Percentiles rank a stretch among this genome's conserved stretches.
These are phyloP conservation scores for Plantago elongata DNA, from an alignment of 257 asterid species.

Conservation along the genomic window DNA sequence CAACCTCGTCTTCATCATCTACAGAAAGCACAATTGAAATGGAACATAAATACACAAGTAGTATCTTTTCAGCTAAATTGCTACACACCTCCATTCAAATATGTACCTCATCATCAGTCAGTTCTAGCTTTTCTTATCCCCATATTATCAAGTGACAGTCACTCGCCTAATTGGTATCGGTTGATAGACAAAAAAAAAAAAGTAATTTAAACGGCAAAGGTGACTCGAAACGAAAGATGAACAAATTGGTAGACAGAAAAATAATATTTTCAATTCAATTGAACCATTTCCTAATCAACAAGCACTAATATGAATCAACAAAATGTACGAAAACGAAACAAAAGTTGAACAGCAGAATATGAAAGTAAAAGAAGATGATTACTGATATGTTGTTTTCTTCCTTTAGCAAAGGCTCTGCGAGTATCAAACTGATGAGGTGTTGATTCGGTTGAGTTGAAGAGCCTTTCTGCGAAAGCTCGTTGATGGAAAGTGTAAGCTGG, in stretches of 20 bases:
- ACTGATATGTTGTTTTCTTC: conserved; percentile 55
- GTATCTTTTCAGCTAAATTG: too few species aligned
- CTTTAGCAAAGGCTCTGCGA: conserved; percentile 71
- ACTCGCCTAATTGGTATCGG: too few species aligned
- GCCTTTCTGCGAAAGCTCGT: conserved; percentile 21
- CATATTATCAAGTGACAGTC: too few species aligned
- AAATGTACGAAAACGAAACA: neutral
- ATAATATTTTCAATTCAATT: too few species aligned
- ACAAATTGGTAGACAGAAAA: too few species aligned
- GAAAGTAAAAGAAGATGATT: conserved; percentile 13
- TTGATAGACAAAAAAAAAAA: too few species aligned
- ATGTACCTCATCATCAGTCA: too few species aligned
- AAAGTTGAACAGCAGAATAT: neutral
- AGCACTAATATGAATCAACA: neutral
- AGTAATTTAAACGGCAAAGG: too few species aligned
- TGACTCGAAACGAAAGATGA: too few species aligned
- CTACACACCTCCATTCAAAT: too few species aligned
- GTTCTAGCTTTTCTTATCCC: too few species aligned
- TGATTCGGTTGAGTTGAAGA: conserved; percentile 20
- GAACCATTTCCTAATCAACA: neutral
- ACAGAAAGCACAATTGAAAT: neutral
- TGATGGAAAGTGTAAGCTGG: conserved; percentile 20
- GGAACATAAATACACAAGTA: neutral
- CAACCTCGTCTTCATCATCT: conserved; percentile 41
- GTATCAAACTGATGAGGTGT: conserved; percentile 22